These are phyloP conservation scores for Aurantiochytrium sp. DNA, from an alignment of 108 stramenopile species.

Conservation along the genomic window DNA sequence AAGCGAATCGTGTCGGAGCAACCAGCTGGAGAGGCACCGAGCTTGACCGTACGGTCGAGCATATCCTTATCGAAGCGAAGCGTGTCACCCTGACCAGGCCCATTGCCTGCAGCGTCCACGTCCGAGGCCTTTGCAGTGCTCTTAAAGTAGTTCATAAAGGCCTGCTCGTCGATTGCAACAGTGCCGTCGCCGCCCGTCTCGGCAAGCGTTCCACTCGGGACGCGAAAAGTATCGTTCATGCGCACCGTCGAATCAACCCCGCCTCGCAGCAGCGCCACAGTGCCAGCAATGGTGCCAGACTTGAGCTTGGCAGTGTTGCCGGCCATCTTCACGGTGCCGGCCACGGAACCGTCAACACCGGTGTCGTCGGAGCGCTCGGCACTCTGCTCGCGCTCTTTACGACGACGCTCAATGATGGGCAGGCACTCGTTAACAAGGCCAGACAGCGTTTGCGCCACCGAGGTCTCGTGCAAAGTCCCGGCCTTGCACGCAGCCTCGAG, in stretches of 20 bases:
- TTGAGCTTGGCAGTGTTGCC: background rate
- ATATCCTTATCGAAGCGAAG: background rate
- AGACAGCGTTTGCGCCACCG: background rate
- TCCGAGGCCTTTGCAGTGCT: background rate
- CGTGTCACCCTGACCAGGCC: background rate
- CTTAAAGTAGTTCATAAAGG: slow-evolving; percentile 4
- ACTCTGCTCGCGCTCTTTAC: background rate
- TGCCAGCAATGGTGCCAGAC: background rate
- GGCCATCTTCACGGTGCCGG: background rate
- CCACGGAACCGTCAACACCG: background rate
- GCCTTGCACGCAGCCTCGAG: background rate
- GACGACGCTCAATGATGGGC: slow-evolving; percentile 6
- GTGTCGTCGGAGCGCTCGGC: background rate
- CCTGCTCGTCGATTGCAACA: background rate
- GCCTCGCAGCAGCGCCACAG: background rate
- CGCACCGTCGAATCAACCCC: background rate
- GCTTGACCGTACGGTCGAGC: background rate
- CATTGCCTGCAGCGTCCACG: background rate
- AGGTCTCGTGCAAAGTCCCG: background rate
- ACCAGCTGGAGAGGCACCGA: background rate
- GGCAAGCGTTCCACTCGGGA: background rate
- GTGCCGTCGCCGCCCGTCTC: background rate
- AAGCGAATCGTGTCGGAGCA: background rate
- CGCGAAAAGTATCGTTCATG: background rate
- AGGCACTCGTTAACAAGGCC: background rate